Conservation (phyloP, 192 early-diverging fungal genomes). For the Backusella parvicylindrica region DNA sequence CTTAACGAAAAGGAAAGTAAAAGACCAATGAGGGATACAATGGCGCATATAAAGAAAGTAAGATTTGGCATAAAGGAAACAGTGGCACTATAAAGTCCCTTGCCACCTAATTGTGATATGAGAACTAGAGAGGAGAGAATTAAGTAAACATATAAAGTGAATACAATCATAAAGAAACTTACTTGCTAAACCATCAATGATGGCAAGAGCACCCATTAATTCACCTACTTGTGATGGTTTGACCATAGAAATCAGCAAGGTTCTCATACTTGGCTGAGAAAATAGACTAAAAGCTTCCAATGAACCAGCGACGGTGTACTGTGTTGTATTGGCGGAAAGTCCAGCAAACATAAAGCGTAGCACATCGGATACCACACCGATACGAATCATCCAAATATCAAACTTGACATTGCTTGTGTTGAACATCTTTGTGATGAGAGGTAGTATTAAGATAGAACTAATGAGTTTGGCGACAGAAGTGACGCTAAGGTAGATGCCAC, state of each 20-base stretch:
- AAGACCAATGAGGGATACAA: not conserved
- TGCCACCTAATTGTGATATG: conserved; percentile 38
- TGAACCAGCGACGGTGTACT: conserved; percentile 13
- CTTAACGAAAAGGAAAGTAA: not conserved
- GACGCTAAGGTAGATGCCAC: conserved; percentile 31
- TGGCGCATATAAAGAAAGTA: conserved; percentile 38
- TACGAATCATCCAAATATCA: conserved; percentile 47
- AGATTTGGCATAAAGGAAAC: conserved; percentile 36
- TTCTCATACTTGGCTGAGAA: conserved; percentile 31
- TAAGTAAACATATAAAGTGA: not conserved
- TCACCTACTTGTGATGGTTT: conserved; percentile 44
- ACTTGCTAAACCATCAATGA: conserved; percentile 40
- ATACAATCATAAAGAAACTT: not conserved
- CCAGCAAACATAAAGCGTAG: conserved; percentile 24
- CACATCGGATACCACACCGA: conserved; percentile 33
- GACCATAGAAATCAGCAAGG: conserved; percentile 44
- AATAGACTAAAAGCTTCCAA: conserved; percentile 33
- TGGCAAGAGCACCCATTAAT: conserved; percentile 40
- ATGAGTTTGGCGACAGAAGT: conserved; percentile 20
- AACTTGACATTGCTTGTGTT: conserved; percentile 25
- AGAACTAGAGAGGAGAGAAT: conserved; percentile 6
- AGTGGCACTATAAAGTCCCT: conserved; percentile 37
- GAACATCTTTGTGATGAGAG: conserved; percentile 28
- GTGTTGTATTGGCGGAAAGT: conserved; percentile 10
- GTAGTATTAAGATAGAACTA: conserved; percentile 28